Percentiles rank a stretch among this genome's conserved stretches.
These are phyloP conservation scores for Polyporus arcularius DNA, from an alignment of 768 basidiomycete genomes.

Conservation along the genomic window DNA sequence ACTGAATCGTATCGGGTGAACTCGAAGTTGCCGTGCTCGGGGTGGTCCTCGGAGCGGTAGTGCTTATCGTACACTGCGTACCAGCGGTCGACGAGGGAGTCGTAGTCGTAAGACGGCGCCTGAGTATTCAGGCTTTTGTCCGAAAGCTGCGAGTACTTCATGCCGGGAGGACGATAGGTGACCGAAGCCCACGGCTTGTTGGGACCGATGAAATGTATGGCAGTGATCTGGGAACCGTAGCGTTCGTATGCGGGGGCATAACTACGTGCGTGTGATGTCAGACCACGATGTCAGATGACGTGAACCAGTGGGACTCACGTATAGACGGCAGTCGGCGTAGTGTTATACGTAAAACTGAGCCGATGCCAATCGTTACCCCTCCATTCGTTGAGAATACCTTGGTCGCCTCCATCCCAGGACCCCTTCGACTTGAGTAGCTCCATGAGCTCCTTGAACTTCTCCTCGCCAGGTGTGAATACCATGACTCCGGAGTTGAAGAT, in stretches of 20 bases:
- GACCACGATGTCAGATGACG: conserved; percentile 5
- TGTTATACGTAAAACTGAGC: conserved; percentile 97
- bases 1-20: conserved; percentile 68
- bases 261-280: conserved; percentile 38
- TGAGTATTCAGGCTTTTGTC: conserved; percentile 17
- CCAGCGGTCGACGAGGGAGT: conserved; percentile 87
- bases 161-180: conserved; percentile 64
- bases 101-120: conserved; percentile 64
- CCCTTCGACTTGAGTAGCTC: conserved; percentile 75
- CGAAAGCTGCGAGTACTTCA: conserved; percentile 34
- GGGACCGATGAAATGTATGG: conserved; percentile 93
- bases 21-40: conserved; percentile 53
- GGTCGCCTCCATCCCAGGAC: conserved; percentile 98
- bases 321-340: conserved; percentile 95
- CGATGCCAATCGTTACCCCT: conserved; percentile 84
- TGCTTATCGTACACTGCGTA: conserved; percentile 87
- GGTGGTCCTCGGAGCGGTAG: conserved; percentile 61
- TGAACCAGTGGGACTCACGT: conserved; percentile 58
- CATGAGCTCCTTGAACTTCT: conserved; percentile 78
- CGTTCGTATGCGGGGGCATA: conserved; percentile 97
- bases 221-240: conserved; percentile 83
- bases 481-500: conserved; percentile 98
- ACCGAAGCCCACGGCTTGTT: conserved; percentile 93
- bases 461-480: conserved; percentile 78
- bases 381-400: conserved; percentile 97